Evolutionary conservation across 2,329 filamentous ascomycete genomes (phyloP).

Genomic region (Colletotrichum somersetense): DNA sequence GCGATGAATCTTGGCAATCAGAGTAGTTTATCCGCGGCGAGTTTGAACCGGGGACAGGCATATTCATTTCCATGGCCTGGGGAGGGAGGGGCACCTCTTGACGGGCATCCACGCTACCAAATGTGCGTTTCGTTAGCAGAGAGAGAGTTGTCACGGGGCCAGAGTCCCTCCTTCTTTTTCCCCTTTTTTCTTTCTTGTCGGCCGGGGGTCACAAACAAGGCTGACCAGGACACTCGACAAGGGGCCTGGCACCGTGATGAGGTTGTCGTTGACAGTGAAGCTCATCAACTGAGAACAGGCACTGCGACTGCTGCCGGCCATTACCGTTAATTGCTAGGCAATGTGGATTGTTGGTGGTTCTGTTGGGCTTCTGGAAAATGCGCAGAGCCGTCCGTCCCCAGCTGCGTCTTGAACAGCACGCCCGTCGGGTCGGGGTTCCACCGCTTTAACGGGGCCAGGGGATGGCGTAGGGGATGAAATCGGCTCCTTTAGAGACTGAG

Average conservation of each 20-base stretch:
- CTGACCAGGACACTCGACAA: not conserved
- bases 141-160: not conserved
- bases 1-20: constrained; percentile 34
- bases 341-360: constrained; percentile 12
- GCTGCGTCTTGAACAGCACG: constrained; percentile 21
- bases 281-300: not conserved
- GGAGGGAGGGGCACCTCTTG: constrained; percentile 6
- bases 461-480: not conserved
- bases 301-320: not conserved
- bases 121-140: constrained; percentile 1
- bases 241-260: not conserved
- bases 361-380: constrained; percentile 40
- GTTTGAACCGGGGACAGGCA: constrained; percentile 19
- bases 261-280: not conserved
- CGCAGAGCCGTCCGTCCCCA: constrained; percentile 28
- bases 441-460: constrained; percentile 23
- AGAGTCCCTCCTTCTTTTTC: not conserved
- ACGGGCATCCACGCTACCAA: not conserved
- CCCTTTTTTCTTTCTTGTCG: not conserved
- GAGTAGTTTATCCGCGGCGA: constrained; percentile 38
- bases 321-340: not conserved
- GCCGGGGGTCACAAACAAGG: not conserved
- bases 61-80: not conserved
- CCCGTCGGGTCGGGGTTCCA: constrained; percentile 33
- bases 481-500: not conserved